Evolutionary conservation across 116 monocot species (phyloP), one percentile per base, ranked within the genome.

Genomic region (Posidonia oceanica): DNA sequence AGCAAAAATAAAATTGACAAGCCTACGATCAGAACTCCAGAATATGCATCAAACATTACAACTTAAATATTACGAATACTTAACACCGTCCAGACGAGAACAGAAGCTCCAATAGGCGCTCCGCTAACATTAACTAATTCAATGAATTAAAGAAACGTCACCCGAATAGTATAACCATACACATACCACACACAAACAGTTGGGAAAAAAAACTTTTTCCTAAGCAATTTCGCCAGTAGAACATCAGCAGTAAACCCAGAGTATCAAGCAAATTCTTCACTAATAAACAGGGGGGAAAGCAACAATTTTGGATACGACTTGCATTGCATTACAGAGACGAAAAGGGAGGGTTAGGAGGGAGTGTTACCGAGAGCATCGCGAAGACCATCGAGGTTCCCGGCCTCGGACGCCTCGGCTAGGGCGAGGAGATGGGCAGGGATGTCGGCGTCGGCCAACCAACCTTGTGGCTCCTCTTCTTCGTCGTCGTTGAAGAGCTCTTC

Each of bases 311-410:
- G 6, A 61, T 21, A 36, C 21, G 61, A 61, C 7, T 8, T 61
- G 21, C 61, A 57, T 20, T 6, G 14, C n/a, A 12, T 61, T 14
- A 61, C 2, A 23, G 61, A 61, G 61, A 36, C 12, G 13, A 23
- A 8, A 20, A 57, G 57, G 14, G 21, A 12, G 13, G 36, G 7
- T 61, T 36, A 36, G 36, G 21, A n/a, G 57, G 61, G 10, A 48
- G 36, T 12, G 4, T 57, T 61, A 88, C 88, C 88, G n/a, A 84
- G 80, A n/a, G 88, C 84, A 40, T 48, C 54, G 21, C 73, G 78
- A 21, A 88, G 88, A 54, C 82, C 82, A 38, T 77, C 73, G 61
- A 71, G 75, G 71, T 84, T 65, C 20, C 88, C 88, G 22, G 51
- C 57, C 71, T 88, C 72, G 39, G 78, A 80, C 42, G 88, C 85